Percentiles rank a stretch among this genome's conserved stretches.
These are phyloP conservation scores for Gaeumannomyces sp. DNA, from an alignment of 2,329 filamentous ascomycete species.

Conservation along the genomic window DNA sequence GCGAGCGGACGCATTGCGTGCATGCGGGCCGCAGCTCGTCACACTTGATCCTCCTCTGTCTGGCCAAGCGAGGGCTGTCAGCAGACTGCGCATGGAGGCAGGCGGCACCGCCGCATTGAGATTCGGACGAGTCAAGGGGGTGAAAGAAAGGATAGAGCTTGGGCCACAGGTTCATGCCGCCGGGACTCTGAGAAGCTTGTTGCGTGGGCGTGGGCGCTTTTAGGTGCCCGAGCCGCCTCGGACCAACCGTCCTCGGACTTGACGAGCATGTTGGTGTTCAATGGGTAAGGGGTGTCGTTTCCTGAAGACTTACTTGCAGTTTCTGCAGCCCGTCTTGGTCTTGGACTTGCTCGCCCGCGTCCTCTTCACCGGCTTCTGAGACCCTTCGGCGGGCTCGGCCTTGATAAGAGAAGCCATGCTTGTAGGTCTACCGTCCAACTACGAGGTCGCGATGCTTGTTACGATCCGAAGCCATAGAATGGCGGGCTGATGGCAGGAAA, in stretches of 20 bases:
- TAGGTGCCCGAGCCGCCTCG: background rate
- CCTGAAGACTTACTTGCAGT: constrained; percentile 55
- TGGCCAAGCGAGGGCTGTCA: constrained; percentile 25
- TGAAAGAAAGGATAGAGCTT: background rate
- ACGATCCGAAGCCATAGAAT: background rate
- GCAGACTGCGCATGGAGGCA: constrained; percentile 12
- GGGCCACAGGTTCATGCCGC: background rate
- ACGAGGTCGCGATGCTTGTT: background rate
- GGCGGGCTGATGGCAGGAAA: background rate
- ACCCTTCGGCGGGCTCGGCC: constrained; percentile 16
- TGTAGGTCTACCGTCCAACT: background rate
- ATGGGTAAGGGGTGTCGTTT: background rate
- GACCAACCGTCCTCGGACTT: background rate
- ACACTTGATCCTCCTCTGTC: constrained; percentile 58
- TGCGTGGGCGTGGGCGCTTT: background rate
- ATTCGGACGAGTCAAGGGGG: background rate
- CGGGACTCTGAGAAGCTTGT: background rate
- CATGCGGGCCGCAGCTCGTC: constrained; percentile 58
- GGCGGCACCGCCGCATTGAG: background rate
- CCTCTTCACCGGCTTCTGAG: constrained; percentile 31
- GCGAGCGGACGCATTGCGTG: constrained; percentile 52
- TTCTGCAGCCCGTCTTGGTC: constrained; percentile 60
- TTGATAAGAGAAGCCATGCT: constrained; percentile 7
- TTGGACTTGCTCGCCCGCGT: constrained; percentile 51
- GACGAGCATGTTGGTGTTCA: background rate